Conservation (phyloP, 306 rosid species). For the Dalbergia cultrata region DNA sequence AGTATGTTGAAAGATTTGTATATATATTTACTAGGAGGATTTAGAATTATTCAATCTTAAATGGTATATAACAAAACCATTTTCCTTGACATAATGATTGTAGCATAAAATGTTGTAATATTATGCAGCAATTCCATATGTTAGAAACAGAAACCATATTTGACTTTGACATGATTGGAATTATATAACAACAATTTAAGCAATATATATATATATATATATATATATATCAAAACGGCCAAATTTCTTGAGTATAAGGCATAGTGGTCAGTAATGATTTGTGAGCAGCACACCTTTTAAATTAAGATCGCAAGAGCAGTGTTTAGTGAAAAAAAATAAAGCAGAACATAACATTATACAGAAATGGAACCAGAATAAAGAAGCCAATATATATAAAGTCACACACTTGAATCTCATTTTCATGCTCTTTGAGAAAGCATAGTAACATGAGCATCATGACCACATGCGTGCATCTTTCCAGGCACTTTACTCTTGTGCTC, state of each 20-base stretch:
- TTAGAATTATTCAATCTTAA: no score
- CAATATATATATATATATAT: no score
- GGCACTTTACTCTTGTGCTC: slow-evolving; percentile 78
- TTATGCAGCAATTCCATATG: background rate
- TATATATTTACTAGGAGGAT: no score
- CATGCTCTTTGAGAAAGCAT: slow-evolving; percentile 82
- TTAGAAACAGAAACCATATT: background rate
- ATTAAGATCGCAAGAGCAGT: background rate
- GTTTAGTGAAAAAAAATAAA: background rate
- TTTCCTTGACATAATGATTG: no score
- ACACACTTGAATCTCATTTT: slow-evolving; percentile 54
- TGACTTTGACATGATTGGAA: background rate
- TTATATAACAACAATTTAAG: background rate
- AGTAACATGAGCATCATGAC: slow-evolving; percentile 83
- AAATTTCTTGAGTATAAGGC: background rate
- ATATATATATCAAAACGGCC: no score
- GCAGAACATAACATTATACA: background rate
- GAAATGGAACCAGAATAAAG: background rate
- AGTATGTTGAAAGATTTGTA: no score
- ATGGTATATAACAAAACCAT: no score
- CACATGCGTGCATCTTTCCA: slow-evolving; percentile 89
- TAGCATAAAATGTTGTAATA: no score
- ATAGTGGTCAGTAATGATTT: background rate
- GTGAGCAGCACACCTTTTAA: background rate
- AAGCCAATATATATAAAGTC: background rate